Base-by-base conservation (phyloP, 129 eudicot genomes). In the Silybum marianum region DNA sequence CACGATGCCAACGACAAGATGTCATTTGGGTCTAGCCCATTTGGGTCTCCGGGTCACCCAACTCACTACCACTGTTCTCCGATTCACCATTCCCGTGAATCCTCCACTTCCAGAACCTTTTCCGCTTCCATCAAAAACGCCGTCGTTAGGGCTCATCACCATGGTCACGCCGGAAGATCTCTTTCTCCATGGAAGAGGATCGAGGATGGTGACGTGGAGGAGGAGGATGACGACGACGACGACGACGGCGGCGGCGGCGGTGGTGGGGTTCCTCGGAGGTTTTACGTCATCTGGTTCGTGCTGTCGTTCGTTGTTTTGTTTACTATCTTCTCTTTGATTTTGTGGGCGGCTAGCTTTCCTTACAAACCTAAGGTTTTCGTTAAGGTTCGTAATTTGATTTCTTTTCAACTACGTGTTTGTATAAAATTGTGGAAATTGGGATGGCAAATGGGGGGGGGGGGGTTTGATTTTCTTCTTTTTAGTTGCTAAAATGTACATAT, bases 51-150 rank as follows among this genome's bases (percentile, higher is more conserved):
- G 6, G 89, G 79, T 9, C 89, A 93, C 46, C 97, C 91, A 6
- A 79, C 84, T 0, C 89, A 93, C 34, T 93, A 94, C 90, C 98
- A 87, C 77, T 94, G 93, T 39, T 92, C 98, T 9, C 98, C 98
- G 10, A 85, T 92, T 13, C 98, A 94, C 90, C 98, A 94, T 62
- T 94, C 98, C 39, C 87, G 97, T 6, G 97, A 94, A 70, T 94
- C 98, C 18, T 94, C 98, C 24, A 91, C 95, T 40, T 91, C 97
- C 0, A 75, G 98, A 9, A 78, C 86, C 0, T 94, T 88, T 75
- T 94, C 97, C 1, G 95, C 91, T 54, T 85, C 95, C 72, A 23
- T 91, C 3, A 88, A 94, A 23, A 86, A 86, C 78, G 74, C 86
- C 12, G 5, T 83, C 10, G 83, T 63, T 9, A 63, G 81, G 60